Base-by-base conservation (phyloP, 352 stramenopile species). In the Globisporangium carolinianum region DNA sequence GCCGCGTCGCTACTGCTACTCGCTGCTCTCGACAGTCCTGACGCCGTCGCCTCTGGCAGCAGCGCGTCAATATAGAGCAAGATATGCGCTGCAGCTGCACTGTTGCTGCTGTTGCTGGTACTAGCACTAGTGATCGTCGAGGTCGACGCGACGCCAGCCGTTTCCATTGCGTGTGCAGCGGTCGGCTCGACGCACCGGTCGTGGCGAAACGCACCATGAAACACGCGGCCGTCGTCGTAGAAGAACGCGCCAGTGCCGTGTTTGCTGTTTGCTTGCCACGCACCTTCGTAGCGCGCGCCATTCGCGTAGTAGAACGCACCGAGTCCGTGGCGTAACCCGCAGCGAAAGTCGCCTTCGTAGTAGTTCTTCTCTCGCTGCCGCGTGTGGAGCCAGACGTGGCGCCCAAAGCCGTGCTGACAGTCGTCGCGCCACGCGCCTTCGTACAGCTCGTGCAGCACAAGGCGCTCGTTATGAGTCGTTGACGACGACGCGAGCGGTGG, bases 231-330 rank as follows among this genome's bases (percentile, higher is more conserved):
- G 12, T 91, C 78, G 38, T 87, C 78, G 46, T 85, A 84, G 56
- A 83, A 88, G 58, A 88, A 89, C n/a, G 83, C 60, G 0, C 81
- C 81, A 11, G 68, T 65, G 42, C 78, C 81, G 18, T 91, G 64
- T 68, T 96, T 97, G 47, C 79, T 66, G 51, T 95, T 94, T 24
- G 76, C 57, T 42, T 73, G 53, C 89, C 89, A 97, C 51, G 84
- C 67, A n/a, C 89, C 89, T 66, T 83, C 74, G 62, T 96, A 96
- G 1, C 76, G 66, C 5, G 85, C 81, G 3, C 89, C 89, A 49
- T 96, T 94, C 8, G 83, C 77, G 53, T 97, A 97, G 65, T 84
- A 88, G 53, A 97, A 96, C 0, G 73, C 71, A 0, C 89, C 89
- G 32, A 67, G 51, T 6, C 84, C 86, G 55, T 91, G 67, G 24